A percentile compares a stretch with the other conserved stretches of the same genome.
Conservation (phyloP, 768 basidiomycete species). For the Calocera viscosa region DNA sequence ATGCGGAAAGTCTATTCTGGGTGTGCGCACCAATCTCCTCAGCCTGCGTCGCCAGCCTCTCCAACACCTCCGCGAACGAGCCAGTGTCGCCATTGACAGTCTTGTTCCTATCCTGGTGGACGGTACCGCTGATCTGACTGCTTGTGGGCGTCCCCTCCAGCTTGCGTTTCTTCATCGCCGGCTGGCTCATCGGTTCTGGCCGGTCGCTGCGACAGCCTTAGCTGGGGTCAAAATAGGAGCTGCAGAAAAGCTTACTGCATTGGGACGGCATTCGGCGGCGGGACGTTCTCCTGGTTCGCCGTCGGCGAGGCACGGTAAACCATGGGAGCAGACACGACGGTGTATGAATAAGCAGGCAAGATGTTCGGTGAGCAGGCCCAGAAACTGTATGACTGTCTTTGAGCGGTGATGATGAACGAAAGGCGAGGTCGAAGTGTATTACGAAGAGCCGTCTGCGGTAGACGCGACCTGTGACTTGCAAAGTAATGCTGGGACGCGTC, state of each 20-base stretch:
- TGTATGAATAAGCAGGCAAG: slow-evolving; percentile 19
- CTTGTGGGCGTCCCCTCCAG: slow-evolving; percentile 15
- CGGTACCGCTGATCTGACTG: background rate
- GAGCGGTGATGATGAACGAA: background rate
- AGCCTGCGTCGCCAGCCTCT: slow-evolving; percentile 45
- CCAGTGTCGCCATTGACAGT: slow-evolving; percentile 1
- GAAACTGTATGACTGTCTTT: background rate
- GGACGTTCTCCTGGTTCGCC: slow-evolving; percentile 9
- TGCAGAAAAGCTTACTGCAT: slow-evolving; percentile 1
- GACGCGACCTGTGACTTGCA: background rate
- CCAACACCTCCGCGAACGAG: slow-evolving; percentile 54
- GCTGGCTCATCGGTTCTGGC: slow-evolving; percentile 21
- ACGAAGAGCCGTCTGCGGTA: background rate
- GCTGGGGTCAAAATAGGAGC: background rate
- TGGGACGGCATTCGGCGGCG: background rate
- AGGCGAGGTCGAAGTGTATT: background rate
- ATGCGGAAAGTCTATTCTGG: background rate
- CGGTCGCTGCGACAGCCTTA: background rate
- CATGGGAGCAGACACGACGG: background rate
- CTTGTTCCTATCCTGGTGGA: background rate
- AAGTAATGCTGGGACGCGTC: background rate
- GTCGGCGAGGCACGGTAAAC: background rate
- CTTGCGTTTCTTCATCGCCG: slow-evolving; percentile 45
- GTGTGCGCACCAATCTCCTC: slow-evolving; percentile 34
- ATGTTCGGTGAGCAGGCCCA: background rate